Evolutionary conservation across 2,329 filamentous ascomycete species (phyloP).

Genomic region (Furcasterigmium sp.): DNA sequence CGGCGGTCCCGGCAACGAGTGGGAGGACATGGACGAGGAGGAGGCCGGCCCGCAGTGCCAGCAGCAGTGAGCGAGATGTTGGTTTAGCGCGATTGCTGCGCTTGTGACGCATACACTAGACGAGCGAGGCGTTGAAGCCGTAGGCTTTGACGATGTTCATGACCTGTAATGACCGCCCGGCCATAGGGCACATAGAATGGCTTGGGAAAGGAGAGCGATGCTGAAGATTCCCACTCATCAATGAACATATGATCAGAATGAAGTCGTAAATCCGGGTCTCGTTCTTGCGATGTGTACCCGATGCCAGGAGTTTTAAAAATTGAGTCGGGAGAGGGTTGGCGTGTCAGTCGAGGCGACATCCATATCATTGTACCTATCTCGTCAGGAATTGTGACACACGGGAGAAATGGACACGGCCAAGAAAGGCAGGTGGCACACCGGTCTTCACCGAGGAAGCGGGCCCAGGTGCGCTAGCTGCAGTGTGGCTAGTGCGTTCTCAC

Average conservation of each 20-base stretch:
- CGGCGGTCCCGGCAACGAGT: constrained; percentile 59
- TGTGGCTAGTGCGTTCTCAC: too few relatives aligned
- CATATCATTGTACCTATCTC: too few relatives aligned
- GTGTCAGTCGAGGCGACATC: too few relatives aligned
- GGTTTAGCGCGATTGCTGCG: too few relatives aligned
- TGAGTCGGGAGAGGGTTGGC: too few relatives aligned
- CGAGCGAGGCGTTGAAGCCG: constrained; percentile 8
- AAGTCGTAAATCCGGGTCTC: background rate
- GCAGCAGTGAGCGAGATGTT: constrained; percentile 66
- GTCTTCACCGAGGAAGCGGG: too few relatives aligned
- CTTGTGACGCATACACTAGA: constrained; percentile 6
- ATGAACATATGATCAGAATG: background rate
- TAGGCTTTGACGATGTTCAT: constrained; percentile 8
- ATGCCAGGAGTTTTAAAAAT: too few relatives aligned
- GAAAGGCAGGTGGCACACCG: too few relatives aligned
- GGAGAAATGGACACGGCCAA: too few relatives aligned
- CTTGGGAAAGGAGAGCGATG: constrained; percentile 6
- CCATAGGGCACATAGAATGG: constrained; percentile 10
- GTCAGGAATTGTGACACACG: too few relatives aligned
- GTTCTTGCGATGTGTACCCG: too few relatives aligned
- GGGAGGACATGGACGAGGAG: constrained; percentile 70
- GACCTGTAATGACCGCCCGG: constrained; percentile 10
- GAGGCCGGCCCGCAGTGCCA: constrained; percentile 66
- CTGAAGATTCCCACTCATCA: background rate
- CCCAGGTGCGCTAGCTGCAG: too few relatives aligned